Evolutionary conservation across 768 basidiomycete species (phyloP).

Genomic region (Sutorius australiensis): DNA sequence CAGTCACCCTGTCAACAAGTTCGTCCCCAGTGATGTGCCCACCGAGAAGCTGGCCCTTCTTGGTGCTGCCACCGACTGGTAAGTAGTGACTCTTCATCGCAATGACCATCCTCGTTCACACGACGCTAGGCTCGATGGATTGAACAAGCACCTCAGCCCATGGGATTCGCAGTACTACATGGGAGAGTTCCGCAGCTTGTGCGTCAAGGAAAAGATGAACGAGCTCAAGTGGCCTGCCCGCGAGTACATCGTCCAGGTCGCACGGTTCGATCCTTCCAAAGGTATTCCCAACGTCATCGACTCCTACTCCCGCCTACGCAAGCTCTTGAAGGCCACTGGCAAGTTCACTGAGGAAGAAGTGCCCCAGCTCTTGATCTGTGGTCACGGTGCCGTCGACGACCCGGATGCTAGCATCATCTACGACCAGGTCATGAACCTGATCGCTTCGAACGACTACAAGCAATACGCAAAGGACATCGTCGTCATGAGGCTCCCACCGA

Average conservation of each 20-base stretch:
- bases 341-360: slow-evolving; percentile 46
- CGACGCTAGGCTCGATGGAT: slow-evolving; percentile 71
- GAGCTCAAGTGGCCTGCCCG: slow-evolving; percentile 76
- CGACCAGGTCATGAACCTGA: slow-evolving; percentile 66
- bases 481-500: slow-evolving; percentile 77
- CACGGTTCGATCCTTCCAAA: slow-evolving; percentile 89
- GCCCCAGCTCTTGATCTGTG: slow-evolving; percentile 79
- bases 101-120: slow-evolving; percentile 1
- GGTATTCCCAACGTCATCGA: slow-evolving; percentile 84
- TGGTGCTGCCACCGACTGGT: slow-evolving; percentile 87
- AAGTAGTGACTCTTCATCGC: slow-evolving; percentile 28
- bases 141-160: slow-evolving; percentile 81
- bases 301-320: slow-evolving; percentile 81
- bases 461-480: slow-evolving; percentile 61
- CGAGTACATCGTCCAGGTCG: slow-evolving; percentile 86
- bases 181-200: slow-evolving; percentile 80
- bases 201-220: slow-evolving; percentile 74
- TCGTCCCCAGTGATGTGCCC: slow-evolving; percentile 85
- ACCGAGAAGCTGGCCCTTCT: slow-evolving; percentile 65
- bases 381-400: slow-evolving; percentile 92
- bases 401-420: slow-evolving; percentile 93
- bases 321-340: slow-evolving; percentile 48
- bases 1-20: slow-evolving; percentile 91
- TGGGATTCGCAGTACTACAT: slow-evolving; percentile 90
- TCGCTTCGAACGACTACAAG: slow-evolving; percentile 49